Conservation (phyloP, 805 yeast genomes). For the Starmerella geochares region DNA sequence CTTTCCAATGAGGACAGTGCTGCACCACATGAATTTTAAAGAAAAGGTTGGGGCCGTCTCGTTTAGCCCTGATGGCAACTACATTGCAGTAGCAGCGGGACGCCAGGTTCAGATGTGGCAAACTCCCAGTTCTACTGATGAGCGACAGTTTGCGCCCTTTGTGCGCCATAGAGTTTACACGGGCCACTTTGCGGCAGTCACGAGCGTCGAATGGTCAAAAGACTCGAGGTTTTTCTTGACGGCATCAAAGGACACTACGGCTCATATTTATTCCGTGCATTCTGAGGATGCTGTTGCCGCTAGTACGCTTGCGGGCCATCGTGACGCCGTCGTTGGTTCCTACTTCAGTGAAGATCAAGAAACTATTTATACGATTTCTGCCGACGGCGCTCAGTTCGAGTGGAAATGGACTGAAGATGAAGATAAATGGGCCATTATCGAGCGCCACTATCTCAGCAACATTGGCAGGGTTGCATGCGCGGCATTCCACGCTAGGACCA, state of each 20-base stretch:
- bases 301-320: slow-evolving; percentile 81
- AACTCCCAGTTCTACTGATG: slow-evolving; percentile 71
- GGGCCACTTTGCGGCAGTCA: slow-evolving; percentile 80
- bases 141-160: slow-evolving; percentile 92
- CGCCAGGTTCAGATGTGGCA: slow-evolving; percentile 86
- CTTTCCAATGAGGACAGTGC: slow-evolving; percentile 66
- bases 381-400: slow-evolving; percentile 85
- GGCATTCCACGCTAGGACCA: slow-evolving; percentile 65
- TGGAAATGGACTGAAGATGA: slow-evolving; percentile 64
- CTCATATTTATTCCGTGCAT: slow-evolving; percentile 68
- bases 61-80: slow-evolving; percentile 80
- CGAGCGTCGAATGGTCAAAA: slow-evolving; percentile 73
- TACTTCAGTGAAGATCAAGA: slow-evolving; percentile 85
- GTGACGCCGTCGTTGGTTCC: slow-evolving; percentile 78
- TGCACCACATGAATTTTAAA: slow-evolving; percentile 90
- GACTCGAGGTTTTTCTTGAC: slow-evolving; percentile 84
- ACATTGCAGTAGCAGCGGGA: slow-evolving; percentile 77
- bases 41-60: slow-evolving; percentile 62
- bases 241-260: slow-evolving; percentile 81
- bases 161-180: slow-evolving; percentile 81
- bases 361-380: slow-evolving; percentile 77
- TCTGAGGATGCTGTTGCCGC: slow-evolving; percentile 65
- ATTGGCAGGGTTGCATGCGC: slow-evolving; percentile 66
- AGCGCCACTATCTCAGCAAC: slow-evolving; percentile 63
- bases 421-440: slow-evolving; percentile 64